Evolutionary conservation across 2,329 filamentous ascomycete genomes (phyloP).

Genomic region (Rhynchosporium agropyri): DNA sequence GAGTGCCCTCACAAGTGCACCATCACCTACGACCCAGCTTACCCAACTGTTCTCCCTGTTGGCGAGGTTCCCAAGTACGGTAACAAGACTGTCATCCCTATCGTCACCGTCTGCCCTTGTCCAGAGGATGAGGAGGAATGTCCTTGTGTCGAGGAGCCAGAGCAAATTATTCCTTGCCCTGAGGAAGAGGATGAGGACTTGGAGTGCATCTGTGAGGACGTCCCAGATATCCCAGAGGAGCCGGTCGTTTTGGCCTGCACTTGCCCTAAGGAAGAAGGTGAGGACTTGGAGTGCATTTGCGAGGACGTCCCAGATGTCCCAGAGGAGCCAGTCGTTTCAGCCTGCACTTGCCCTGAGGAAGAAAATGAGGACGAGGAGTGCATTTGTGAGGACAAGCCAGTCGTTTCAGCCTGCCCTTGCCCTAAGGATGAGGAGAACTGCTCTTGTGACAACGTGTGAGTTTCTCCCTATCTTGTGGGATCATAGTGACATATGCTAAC

Average conservation of each 20-base stretch:
- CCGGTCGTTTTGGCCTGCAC: no score
- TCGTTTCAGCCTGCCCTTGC: neutral
- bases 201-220: no score
- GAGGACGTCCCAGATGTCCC: no score
- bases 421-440: neutral
- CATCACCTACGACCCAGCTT: conserved; percentile 19
- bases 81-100: conserved; percentile 12
- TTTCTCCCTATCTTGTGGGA: neutral
- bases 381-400: no score
- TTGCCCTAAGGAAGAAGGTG: no score
- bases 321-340: no score
- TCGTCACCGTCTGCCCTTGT: neutral
- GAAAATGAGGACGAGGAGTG: no score
- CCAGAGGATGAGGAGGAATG: neutral
- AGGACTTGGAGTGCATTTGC: no score
- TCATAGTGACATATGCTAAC: neutral
- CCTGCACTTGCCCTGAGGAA: no score
- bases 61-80: conserved; percentile 8
- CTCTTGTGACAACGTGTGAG: neutral
- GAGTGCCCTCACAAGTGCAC: conserved; percentile 27
- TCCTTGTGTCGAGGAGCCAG: neutral
- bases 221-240: no score
- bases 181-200: no score
- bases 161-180: neutral
- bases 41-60: conserved; percentile 21